phyloP scores from a whole-genome alignment of 2,329 filamentous ascomycete species.

The Cladosporium halotolerans region DNA sequence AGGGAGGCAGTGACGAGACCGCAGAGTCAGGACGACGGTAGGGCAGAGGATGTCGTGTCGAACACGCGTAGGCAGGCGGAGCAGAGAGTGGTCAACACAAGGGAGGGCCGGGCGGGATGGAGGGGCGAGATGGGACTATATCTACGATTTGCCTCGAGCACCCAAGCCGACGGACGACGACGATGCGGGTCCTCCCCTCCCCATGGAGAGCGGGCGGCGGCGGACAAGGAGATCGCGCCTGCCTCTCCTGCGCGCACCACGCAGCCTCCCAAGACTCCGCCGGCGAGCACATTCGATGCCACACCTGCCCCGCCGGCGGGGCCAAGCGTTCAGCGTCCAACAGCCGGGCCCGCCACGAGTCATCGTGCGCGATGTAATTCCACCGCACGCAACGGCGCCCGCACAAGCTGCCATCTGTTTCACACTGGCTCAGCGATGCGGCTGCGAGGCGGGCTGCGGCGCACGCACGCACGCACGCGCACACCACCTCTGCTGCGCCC shows the following conservation, averaged over 20 bases:
- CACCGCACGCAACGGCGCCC: constrained; percentile 1
- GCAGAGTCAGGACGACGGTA: neutral
- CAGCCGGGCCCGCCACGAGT: constrained; percentile 5
- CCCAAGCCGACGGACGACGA: too few species aligned
- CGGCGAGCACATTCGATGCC: neutral
- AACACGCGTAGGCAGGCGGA: too few species aligned
- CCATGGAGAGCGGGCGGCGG: neutral
- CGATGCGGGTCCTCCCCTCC: neutral
- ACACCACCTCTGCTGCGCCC: too few species aligned
- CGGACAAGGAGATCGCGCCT: constrained; percentile 8
- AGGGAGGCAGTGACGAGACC: neutral
- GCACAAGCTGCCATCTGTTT: constrained; percentile 1
- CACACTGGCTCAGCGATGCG: constrained; percentile 7
- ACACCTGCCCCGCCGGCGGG: neutral
- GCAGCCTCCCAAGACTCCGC: constrained; percentile 1
- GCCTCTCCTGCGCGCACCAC: neutral
- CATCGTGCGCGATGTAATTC: constrained; percentile 2
- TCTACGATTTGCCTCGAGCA: constrained; percentile 1
- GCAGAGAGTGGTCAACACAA: neutral
- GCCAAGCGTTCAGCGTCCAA: constrained; percentile 1
- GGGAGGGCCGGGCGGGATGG: neutral
- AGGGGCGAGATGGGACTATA: constrained; percentile 10
- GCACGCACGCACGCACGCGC: neutral
- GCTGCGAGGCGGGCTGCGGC: neutral
- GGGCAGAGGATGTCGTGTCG: neutral